Percentiles rank a stretch among this genome's conserved stretches.
Evolutionary conservation across 176 grass and related monocot genomes (phyloP).

Genomic region (Poa pratensis): DNA sequence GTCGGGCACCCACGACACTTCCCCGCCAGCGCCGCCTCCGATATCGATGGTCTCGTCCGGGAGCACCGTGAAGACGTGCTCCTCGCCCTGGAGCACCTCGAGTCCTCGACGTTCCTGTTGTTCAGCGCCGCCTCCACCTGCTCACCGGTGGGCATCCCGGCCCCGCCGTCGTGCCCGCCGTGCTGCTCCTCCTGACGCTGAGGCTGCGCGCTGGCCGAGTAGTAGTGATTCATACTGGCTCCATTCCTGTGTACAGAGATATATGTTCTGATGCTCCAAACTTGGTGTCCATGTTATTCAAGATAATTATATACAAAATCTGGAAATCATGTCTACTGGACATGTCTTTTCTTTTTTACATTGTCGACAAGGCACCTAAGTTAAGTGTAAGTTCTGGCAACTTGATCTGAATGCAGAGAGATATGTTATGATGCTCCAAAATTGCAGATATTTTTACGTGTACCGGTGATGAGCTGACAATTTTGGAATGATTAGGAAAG

Average conservation of each 20-base stretch:
- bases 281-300: too few species aligned
- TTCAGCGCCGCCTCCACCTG: slow-evolving; percentile 50
- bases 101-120: slow-evolving; percentile 48
- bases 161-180: too few species aligned
- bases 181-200: neutral
- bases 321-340: too few species aligned
- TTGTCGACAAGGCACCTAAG: too few species aligned
- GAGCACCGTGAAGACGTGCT: slow-evolving; percentile 20
- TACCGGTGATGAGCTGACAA: too few species aligned
- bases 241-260: slow-evolving; percentile 8
- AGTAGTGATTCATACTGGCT: neutral
- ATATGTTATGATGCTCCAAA: neutral
- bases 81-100: slow-evolving; percentile 23
- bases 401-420: neutral
- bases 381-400: neutral
- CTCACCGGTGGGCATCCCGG: neutral
- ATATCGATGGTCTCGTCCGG: neutral
- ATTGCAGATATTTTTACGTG: neutral
- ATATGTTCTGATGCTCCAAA: too few species aligned
- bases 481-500: too few species aligned
- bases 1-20: slow-evolving; percentile 48
- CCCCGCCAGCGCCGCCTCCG: neutral
- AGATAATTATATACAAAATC: too few species aligned
- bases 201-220: neutral
- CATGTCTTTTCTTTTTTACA: too few species aligned